These are phyloP conservation scores for Rhodotorula sp. DNA, from an alignment of 1,284 basidiomycete genomes.

Conservation along the genomic window DNA sequence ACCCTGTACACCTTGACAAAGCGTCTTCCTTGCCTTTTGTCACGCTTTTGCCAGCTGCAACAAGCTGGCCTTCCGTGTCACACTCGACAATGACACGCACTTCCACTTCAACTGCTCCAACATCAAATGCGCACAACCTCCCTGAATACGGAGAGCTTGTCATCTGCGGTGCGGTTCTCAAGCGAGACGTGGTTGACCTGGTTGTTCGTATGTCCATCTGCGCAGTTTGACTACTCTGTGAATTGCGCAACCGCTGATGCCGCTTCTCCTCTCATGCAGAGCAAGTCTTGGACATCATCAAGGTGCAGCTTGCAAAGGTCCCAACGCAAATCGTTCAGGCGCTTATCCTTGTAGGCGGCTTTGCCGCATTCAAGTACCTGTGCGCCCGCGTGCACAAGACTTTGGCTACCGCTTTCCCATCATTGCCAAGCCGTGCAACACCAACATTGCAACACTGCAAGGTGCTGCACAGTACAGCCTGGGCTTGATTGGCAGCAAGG, in stretches of 20 bases:
- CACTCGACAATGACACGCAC: conserved; percentile 62
- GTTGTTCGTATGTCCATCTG: conserved; percentile 56
- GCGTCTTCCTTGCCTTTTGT: conserved; percentile 79
- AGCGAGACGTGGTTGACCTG: conserved; percentile 72
- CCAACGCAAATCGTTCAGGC: conserved; percentile 69
- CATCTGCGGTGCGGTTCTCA: conserved; percentile 71
- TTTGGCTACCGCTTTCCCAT: conserved; percentile 65
- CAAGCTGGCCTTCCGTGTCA: conserved; percentile 74
- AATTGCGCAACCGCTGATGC: conserved; percentile 36
- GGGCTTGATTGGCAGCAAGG: conserved; percentile 57
- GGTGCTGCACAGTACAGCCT: conserved; percentile 80
- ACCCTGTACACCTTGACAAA: conserved; percentile 73
- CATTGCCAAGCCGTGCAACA: conserved; percentile 73
- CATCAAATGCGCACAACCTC: conserved; percentile 58
- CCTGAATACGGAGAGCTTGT: conserved; percentile 74
- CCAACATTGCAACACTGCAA: conserved; percentile 78
- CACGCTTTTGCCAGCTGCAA: conserved; percentile 67
- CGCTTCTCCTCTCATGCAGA: conserved; percentile 65
- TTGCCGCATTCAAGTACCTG: conserved; percentile 76
- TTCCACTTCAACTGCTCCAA: conserved; percentile 64
- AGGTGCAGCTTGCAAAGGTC: conserved; percentile 64
- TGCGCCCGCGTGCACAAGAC: conserved; percentile 68
- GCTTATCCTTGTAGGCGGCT: conserved; percentile 77
- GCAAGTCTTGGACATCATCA: conserved; percentile 71
- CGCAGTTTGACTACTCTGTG: neutral